Base-by-base conservation (phyloP, 2,329 filamentous ascomycete genomes). In the Nakataea oryzae region DNA sequence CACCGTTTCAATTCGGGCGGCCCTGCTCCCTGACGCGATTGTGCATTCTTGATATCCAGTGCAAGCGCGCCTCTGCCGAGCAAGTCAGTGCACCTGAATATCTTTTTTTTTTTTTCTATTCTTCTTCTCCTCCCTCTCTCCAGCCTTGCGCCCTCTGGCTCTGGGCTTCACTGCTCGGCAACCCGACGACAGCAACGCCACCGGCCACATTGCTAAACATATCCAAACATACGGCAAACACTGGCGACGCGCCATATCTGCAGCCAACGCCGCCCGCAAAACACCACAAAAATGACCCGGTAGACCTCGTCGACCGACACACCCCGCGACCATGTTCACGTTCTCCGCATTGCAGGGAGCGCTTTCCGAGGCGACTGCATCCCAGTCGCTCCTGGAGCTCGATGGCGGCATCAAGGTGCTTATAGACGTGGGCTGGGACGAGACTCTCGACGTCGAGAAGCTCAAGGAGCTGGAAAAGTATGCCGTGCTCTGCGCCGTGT, bases 331-430 rank as follows among this genome's bases (percentile, higher is more conserved):
- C 70, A 99, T 99, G 95, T 97, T 99, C 80, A 96, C 89, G 67
- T 97, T 97, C 76, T 96, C 90, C 70, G 87, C 95, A 58, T 81
- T 99, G 63, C 87, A 96, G 68, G 95, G 95, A 72, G 93, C 95
- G 64, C 91, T 96, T 71, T 93, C 91, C 60, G 85, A 89, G 67
- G 95, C 91, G 58, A 81, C 87, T 63, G 93, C 93, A 56, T 96
- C 92, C 66, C 92, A 97, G 74, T 97, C 95, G n/a, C 85, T 99
- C 47, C 80, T 99, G 58, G 93, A 97, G 78, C 88, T 99, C 62
- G 95, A 99, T 78, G 93, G 93, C 66, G 95, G 93, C 63, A 89
- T 99, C 76, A 97, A 97, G 75, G 86, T 99, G 61, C 83, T 99
- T 61, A 86, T 99, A 50, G 93, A 97, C 72, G 88, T 97, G 57